These are phyloP conservation scores for Vanrija pseudolonga DNA, from an alignment of 1,284 basidiomycete species.

Conservation along the genomic window DNA sequence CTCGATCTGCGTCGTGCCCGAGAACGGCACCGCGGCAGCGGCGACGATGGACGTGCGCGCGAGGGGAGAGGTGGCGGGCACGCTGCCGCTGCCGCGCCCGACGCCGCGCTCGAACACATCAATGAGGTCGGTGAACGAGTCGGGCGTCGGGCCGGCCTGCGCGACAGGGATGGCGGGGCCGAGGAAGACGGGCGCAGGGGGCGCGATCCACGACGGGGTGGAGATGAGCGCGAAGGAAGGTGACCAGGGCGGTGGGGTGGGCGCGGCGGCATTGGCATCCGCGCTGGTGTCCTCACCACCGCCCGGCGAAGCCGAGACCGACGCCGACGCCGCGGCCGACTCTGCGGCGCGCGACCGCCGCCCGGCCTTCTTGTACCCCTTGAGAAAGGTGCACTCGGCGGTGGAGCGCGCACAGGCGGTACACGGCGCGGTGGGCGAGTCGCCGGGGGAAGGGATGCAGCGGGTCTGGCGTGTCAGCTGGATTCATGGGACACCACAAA, in stretches of 20 bases:
- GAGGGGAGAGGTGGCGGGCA: too few relatives aligned
- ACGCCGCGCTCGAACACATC: neutral
- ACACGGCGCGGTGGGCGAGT: neutral
- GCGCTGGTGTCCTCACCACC: too few relatives aligned
- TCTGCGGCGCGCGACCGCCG: neutral
- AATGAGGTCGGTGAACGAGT: neutral
- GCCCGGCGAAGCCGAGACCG: neutral
- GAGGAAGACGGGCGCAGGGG: neutral
- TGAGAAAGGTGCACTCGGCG: neutral
- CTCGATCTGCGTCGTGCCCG: conserved; percentile 11
- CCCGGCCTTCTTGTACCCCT: conserved; percentile 7
- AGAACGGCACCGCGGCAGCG: neutral
- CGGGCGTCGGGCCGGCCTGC: neutral
- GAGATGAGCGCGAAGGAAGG: neutral
- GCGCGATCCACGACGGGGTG: neutral
- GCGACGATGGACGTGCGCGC: neutral
- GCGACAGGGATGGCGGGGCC: neutral
- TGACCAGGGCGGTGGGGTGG: neutral
- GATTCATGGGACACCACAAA: too few relatives aligned
- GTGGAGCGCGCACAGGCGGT: neutral
- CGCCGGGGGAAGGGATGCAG: neutral
- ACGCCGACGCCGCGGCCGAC: neutral
- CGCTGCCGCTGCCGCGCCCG: too few relatives aligned
- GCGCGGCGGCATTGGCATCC: neutral
- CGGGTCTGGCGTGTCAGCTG: conserved; percentile 1